Evolutionary conservation across 1,284 basidiomycete species (phyloP).

Genomic region (Anthracocystis panici-leucophaei): DNA sequence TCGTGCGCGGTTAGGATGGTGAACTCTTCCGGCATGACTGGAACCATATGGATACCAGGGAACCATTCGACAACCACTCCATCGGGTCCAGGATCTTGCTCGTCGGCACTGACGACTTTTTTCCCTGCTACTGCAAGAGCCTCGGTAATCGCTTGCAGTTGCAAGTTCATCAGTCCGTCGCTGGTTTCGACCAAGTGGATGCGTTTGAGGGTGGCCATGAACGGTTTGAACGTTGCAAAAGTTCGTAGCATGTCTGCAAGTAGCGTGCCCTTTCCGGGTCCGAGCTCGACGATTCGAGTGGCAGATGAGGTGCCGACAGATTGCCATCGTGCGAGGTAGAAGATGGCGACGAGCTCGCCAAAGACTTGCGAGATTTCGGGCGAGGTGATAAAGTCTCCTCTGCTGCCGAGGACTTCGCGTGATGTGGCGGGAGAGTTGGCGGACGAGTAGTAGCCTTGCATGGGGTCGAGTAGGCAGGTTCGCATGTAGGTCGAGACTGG

Average conservation of each 20-base stretch:
- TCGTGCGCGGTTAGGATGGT: slow-evolving; percentile 95
- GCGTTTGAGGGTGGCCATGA: slow-evolving; percentile 50
- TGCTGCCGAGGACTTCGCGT: slow-evolving; percentile 80
- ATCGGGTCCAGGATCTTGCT: slow-evolving; percentile 17
- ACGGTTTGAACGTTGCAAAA: slow-evolving; percentile 58
- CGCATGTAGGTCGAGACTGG: slow-evolving; percentile 68
- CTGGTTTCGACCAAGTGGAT: slow-evolving; percentile 68
- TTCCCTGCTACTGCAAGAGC: slow-evolving; percentile 48
- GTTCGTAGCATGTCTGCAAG: slow-evolving; percentile 86
- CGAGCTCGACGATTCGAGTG: slow-evolving; percentile 87
- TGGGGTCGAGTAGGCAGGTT: slow-evolving; percentile 65
- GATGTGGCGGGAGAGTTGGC: slow-evolving; percentile 40
- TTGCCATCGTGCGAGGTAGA: slow-evolving; percentile 85
- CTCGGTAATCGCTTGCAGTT: slow-evolving; percentile 45
- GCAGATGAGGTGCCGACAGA: slow-evolving; percentile 73
- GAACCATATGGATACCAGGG: slow-evolving; percentile 79
- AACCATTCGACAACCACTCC: slow-evolving; percentile 77
- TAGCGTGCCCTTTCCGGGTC: slow-evolving; percentile 92
- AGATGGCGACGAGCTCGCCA: slow-evolving; percentile 79
- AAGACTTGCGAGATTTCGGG: slow-evolving; percentile 97
- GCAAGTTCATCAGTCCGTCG: slow-evolving; percentile 57
- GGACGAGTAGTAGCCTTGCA: slow-evolving; percentile 65
- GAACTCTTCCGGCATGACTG: slow-evolving; percentile 73
- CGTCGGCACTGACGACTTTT: slow-evolving; percentile 46
- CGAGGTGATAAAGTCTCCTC: slow-evolving; percentile 95